Percentiles rank a stretch among this genome's conserved stretches.
Conservation (phyloP, 768 basidiomycete genomes). For the Leccinum subgranulosum region DNA sequence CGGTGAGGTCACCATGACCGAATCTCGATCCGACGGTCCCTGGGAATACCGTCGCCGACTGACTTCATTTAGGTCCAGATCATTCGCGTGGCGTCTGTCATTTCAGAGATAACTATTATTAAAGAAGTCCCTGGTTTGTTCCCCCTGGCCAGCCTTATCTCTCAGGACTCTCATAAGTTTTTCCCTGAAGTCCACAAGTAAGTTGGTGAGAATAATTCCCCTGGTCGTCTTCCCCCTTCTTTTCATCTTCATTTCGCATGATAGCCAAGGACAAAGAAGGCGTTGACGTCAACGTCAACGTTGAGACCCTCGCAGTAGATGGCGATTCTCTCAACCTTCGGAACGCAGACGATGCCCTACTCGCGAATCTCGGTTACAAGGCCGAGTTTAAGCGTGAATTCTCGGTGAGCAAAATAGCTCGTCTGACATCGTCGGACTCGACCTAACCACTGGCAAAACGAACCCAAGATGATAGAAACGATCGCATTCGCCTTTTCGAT, state of each 20-base stretch:
- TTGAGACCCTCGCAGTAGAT: constrained; percentile 10
- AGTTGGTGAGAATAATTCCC: neutral
- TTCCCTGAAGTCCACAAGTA: neutral
- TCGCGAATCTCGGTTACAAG: constrained; percentile 69
- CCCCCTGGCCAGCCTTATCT: neutral
- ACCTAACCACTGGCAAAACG: neutral
- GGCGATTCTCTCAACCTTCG: constrained; percentile 19
- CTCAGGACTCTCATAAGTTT: neutral
- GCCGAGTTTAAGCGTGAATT: constrained; percentile 74
- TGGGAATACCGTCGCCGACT: too few relatives aligned
- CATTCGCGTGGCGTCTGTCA: neutral
- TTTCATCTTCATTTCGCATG: neutral
- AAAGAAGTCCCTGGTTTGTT: neutral
- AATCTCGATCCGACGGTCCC: neutral
- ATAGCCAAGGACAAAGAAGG: constrained; percentile 25
- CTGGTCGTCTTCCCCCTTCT: neutral
- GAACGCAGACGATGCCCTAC: constrained; percentile 51
- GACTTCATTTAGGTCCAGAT: neutral
- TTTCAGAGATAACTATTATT: neutral
- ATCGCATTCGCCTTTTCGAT: constrained; percentile 66
- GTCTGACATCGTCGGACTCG: neutral
- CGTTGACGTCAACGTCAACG: neutral
- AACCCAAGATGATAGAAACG: constrained; percentile 48
- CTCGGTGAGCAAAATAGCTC: constrained; percentile 42
- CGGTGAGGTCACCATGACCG: too few relatives aligned